Conservation (phyloP, 805 yeast genomes). For the Saccharomycopsis schoenii region DNA sequence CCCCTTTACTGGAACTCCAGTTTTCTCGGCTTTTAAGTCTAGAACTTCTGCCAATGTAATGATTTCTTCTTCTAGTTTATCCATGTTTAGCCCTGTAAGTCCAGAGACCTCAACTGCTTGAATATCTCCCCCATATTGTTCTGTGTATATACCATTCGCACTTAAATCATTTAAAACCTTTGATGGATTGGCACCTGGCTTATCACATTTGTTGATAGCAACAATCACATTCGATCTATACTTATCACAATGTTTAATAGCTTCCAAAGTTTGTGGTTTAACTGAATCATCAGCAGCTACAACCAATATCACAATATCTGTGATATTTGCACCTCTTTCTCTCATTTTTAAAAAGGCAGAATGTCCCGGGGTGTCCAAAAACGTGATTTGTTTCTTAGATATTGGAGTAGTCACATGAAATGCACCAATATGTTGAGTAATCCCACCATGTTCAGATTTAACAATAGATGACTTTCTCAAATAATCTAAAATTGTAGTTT, state of each 20-base stretch:
- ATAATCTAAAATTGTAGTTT: slow-evolving; percentile 85
- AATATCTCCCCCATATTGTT: slow-evolving; percentile 91
- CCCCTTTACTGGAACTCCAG: slow-evolving; percentile 55
- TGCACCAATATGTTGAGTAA: slow-evolving; percentile 97
- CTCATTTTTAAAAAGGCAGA: slow-evolving; percentile 95
- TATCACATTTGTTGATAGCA: slow-evolving; percentile 89
- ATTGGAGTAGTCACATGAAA: slow-evolving; percentile 76
- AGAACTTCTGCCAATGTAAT: slow-evolving; percentile 74
- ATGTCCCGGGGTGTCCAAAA: slow-evolving; percentile 96
- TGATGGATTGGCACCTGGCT: slow-evolving; percentile 63
- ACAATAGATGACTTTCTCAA: slow-evolving; percentile 80
- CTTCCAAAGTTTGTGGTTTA: slow-evolving; percentile 95
- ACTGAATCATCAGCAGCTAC: slow-evolving; percentile 97
- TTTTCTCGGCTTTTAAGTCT: slow-evolving; percentile 57
- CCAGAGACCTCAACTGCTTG: slow-evolving; percentile 86
- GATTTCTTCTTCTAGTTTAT: slow-evolving; percentile 79
- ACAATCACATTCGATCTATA: slow-evolving; percentile 79
- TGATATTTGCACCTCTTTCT: slow-evolving; percentile 89
- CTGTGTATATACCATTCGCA: slow-evolving; percentile 69
- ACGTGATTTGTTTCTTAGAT: slow-evolving; percentile 70
- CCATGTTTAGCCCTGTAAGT: slow-evolving; percentile 83
- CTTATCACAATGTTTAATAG: slow-evolving; percentile 81
- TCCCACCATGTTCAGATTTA: slow-evolving; percentile 85
- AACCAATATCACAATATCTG: slow-evolving; percentile 85
- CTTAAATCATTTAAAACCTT: slow-evolving; percentile 73